Conservation (phyloP, 495 filamentous ascomycete species). For the Penicillium taxi region DNA sequence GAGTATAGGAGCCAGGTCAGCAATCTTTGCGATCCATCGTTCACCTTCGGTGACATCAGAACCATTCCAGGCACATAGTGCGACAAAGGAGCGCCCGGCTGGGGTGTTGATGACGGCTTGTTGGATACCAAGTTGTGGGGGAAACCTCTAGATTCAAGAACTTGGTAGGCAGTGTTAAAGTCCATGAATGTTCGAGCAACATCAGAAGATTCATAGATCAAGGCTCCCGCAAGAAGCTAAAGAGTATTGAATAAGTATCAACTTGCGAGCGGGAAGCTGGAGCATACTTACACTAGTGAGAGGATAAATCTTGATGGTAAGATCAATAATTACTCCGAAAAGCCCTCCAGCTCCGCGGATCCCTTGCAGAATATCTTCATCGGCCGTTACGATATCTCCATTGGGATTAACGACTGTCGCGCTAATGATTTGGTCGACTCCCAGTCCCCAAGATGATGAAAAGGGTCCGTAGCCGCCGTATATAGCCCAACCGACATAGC, state of each 20-base stretch:
- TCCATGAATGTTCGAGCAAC: conserved; percentile 12
- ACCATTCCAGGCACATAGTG: conserved; percentile 26
- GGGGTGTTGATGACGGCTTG: conserved; percentile 20
- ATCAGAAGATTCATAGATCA: conserved; percentile 26
- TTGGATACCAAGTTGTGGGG: conserved; percentile 20
- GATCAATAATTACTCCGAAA: conserved; percentile 36
- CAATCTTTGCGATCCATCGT: conserved; percentile 23
- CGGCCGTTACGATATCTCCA: conserved; percentile 27
- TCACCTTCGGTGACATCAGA: conserved; percentile 19
- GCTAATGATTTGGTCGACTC: conserved; percentile 34
- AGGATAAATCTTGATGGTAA: conserved; percentile 32
- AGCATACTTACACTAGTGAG: conserved; percentile 20
- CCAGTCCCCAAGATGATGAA: conserved; percentile 26
- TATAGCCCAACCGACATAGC: conserved; percentile 34
- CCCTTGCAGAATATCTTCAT: conserved; percentile 21
- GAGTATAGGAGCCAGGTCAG: conserved; percentile 13
- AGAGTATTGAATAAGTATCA: neutral
- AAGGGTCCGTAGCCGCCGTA: conserved; percentile 37
- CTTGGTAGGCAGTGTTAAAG: conserved; percentile 17
- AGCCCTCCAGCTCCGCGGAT: conserved; percentile 33
- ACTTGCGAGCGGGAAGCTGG: neutral
- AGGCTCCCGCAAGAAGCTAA: conserved; percentile 25
- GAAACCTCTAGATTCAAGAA: conserved; percentile 17
- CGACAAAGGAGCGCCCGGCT: conserved; percentile 13
- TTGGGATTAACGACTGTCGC: conserved; percentile 29